Evolutionary conservation across 23 red algal species (phyloP).

Genomic region (Gracilaria vermiculophylla): DNA sequence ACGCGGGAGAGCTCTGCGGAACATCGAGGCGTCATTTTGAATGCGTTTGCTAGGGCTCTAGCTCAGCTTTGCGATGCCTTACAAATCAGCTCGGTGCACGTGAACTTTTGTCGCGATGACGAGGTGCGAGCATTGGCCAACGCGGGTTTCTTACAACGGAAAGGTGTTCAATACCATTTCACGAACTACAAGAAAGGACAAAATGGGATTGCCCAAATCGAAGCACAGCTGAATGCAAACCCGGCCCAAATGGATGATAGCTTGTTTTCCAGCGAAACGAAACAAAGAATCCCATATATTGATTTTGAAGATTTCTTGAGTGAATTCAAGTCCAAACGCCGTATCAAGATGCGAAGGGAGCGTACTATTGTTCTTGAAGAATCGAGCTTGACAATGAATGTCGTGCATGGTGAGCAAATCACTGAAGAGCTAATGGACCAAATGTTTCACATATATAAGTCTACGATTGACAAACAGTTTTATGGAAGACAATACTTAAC

Average conservation of each 20-base stretch:
- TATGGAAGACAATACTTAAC: conserved; percentile 85
- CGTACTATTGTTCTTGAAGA: conserved; percentile 73
- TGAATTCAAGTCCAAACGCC: conserved; percentile 74
- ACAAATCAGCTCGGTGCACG: conserved; percentile 73
- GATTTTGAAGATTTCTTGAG: conserved; percentile 86
- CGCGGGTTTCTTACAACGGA: conserved; percentile 68
- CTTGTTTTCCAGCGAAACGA: neutral
- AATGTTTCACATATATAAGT: conserved; percentile 79
- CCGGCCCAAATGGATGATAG: neutral
- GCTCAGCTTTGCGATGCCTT: conserved; percentile 41
- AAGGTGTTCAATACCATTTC: conserved; percentile 82
- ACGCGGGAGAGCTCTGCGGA: conserved; percentile 9
- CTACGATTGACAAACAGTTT: conserved; percentile 69
- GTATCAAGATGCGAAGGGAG: conserved; percentile 84
- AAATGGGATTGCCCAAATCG: neutral
- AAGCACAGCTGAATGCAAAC: neutral
- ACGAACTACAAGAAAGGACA: conserved; percentile 48
- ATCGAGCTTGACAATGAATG: conserved; percentile 53
- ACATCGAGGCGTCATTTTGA: conserved; percentile 14
- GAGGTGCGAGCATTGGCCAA: conserved; percentile 58
- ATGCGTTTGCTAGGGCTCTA: conserved; percentile 31
- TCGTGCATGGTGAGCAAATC: conserved; percentile 60
- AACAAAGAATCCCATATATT: conserved; percentile 24
- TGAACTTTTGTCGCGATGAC: conserved; percentile 82
- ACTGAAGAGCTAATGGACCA: conserved; percentile 23